Conservation (phyloP, 371 early-diverging fungal genomes). For the Mucor mucedo region DNA sequence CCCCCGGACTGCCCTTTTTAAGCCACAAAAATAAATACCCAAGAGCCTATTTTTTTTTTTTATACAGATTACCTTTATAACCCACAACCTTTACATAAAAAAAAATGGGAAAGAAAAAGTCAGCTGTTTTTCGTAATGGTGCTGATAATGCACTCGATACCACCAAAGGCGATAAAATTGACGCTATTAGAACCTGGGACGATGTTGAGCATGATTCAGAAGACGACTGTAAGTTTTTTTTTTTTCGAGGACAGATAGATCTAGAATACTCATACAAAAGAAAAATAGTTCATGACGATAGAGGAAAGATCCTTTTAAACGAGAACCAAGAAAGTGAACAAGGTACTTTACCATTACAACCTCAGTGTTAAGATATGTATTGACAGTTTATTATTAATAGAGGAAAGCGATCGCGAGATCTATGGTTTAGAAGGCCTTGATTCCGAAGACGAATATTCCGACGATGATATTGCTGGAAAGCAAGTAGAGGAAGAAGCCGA, state of each 20-base stretch:
- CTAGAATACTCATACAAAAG: background rate
- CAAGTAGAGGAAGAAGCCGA: constrained; percentile 55
- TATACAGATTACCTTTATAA: background rate
- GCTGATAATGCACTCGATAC: constrained; percentile 12
- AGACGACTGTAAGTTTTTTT: constrained; percentile 70
- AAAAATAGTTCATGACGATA: constrained; percentile 57
- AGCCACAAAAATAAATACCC: background rate
- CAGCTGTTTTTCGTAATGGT: constrained; percentile 43
- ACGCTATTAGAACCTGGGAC: constrained; percentile 76
- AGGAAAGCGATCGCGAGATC: constrained; percentile 65
- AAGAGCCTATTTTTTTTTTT: background rate
- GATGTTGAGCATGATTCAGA: constrained; percentile 84
- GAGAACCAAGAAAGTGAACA: constrained; percentile 45
- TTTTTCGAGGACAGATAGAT: background rate
- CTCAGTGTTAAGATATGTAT: constrained; percentile 2
- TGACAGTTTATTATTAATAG: background rate
- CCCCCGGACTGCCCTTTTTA: background rate
- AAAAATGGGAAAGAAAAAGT: constrained; percentile 52
- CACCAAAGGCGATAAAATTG: constrained; percentile 34
- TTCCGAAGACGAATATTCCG: constrained; percentile 40
- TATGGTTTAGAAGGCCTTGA: constrained; percentile 64
- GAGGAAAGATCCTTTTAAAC: constrained; percentile 63
- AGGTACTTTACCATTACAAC: constrained; percentile 25
- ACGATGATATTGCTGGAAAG: constrained; percentile 50
- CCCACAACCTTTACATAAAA: background rate